Percentiles rank a stretch among this genome's conserved stretches.
These are phyloP conservation scores for Rostrohypoxylon terebratum DNA, from an alignment of 495 filamentous ascomycete genomes.

Conservation along the genomic window DNA sequence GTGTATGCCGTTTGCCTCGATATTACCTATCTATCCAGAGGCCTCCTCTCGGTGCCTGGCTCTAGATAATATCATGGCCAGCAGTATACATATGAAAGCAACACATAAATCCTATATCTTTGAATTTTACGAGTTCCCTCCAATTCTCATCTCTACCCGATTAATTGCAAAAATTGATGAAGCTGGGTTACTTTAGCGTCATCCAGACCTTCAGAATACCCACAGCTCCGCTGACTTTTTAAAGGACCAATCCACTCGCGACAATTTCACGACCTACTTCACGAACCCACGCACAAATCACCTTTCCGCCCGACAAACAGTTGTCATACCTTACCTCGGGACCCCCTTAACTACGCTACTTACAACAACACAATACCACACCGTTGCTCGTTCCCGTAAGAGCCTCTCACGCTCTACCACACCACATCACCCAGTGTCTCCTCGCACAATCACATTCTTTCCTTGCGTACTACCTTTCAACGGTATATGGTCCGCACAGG, in stretches of 20 bases:
- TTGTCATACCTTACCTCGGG: neutral
- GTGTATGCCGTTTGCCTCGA: neutral
- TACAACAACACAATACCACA: constrained; percentile 1
- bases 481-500: constrained; percentile 11
- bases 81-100: neutral
- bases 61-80: neutral
- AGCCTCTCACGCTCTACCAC: neutral
- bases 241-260: constrained; percentile 27
- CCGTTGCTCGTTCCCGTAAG: constrained; percentile 8
- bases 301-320: constrained; percentile 10
- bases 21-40: constrained; percentile 6
- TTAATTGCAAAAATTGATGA: constrained; percentile 17
- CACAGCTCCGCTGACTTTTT: constrained; percentile 29
- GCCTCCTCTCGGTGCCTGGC: neutral
- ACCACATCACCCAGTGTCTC: neutral
- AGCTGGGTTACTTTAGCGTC: constrained; percentile 23
- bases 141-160: neutral
- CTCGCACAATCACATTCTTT: constrained; percentile 13
- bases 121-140: neutral
- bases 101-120: neutral
- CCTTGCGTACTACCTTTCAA: constrained; percentile 12
- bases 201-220: constrained; percentile 33
- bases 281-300: constrained; percentile 24
- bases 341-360: neutral
- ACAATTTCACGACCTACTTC: constrained; percentile 22